Evolutionary conservation across 2,329 filamentous ascomycete species (phyloP).

Genomic region (Pyrenophora teres): DNA sequence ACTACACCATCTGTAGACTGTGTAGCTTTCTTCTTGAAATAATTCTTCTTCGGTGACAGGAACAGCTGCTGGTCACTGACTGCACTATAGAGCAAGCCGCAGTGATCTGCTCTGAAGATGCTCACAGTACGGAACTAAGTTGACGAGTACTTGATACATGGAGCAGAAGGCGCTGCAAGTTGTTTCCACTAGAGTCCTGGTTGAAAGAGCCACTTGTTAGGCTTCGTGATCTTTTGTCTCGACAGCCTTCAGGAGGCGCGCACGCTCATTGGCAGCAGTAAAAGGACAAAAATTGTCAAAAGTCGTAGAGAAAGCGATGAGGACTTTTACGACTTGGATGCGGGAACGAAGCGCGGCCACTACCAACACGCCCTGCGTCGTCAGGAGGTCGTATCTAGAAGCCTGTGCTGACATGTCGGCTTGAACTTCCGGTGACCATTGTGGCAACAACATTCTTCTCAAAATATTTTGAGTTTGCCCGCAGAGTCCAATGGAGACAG

Average conservation of each 20-base stretch:
- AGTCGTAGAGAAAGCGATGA: conserved; percentile 36
- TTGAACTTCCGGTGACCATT: too few relatives aligned
- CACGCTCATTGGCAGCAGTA: conserved; percentile 23
- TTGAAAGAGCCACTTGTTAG: too few relatives aligned
- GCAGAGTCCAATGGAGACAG: too few relatives aligned
- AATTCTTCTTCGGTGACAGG: conserved; percentile 18
- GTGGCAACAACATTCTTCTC: too few relatives aligned
- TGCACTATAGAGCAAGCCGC: conserved; percentile 22
- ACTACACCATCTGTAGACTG: conserved; percentile 30
- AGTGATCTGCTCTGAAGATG: conserved; percentile 24
- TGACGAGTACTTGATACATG: conserved; percentile 30
- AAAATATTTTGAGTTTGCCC: too few relatives aligned
- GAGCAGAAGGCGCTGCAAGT: conserved; percentile 18
- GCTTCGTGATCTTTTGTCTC: too few relatives aligned
- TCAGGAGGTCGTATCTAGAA: too few relatives aligned
- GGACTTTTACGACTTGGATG: conserved; percentile 18
- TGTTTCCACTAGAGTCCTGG: conserved; percentile 1
- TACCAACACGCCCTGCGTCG: too few relatives aligned
- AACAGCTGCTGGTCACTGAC: conserved; percentile 31
- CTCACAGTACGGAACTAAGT: conserved; percentile 32
- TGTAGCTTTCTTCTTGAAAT: conserved; percentile 22
- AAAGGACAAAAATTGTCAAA: conserved; percentile 22
- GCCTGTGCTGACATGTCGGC: too few relatives aligned
- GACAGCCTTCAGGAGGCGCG: too few relatives aligned
- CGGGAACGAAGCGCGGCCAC: too few relatives aligned